Base-by-base conservation (phyloP, 305 asterid species). In the Rubia peregrina region DNA sequence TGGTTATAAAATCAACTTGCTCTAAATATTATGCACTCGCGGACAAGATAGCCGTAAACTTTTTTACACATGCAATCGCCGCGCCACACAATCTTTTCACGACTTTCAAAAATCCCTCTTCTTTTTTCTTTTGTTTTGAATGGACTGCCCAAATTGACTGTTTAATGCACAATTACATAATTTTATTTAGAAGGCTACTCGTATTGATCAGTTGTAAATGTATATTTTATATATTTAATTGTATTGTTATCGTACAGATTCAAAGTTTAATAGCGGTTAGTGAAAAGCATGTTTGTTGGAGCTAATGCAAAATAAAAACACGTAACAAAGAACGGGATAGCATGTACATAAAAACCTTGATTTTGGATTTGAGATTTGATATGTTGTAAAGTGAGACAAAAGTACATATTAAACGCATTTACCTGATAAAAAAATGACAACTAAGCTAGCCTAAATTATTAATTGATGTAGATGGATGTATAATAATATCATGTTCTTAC, bases 1-100 rank as follows among this genome's bases (percentile, higher is more conserved):
- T n/a, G n/a, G n/a, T n/a, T n/a, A n/a, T n/a, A n/a, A n/a, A n/a
- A n/a, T n/a, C n/a, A n/a, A n/a, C n/a, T n/a, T n/a, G n/a, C n/a
- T n/a, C n/a, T 51, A 4, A 51, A 51, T 51, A 51, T 51, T 7
- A 51, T 13, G 30, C 62, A 22, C 7, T 57, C 62, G 62, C 10
- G 62, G 36, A 12, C 49, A 7, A 57, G 16, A 13, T 36, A 19
- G 67, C 67, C 44, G 43, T 61, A 30, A 61, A 33, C 67, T 13
- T 63, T 63, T 63, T 17, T 5, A 19, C 17, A 17, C 10, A 36
- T 21, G 6, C 26, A 16, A 65, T 65, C 56, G 56, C 55, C 69
- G 56, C 38, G 55, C 36, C 38, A 43, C 68, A 40, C 33, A 16
- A 61, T 63, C 68, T 63, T 63, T 63, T 63, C 70, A 22, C 38